Base-by-base conservation (phyloP, 2,329 filamentous ascomycete genomes). In the Botrytis tulipae region DNA sequence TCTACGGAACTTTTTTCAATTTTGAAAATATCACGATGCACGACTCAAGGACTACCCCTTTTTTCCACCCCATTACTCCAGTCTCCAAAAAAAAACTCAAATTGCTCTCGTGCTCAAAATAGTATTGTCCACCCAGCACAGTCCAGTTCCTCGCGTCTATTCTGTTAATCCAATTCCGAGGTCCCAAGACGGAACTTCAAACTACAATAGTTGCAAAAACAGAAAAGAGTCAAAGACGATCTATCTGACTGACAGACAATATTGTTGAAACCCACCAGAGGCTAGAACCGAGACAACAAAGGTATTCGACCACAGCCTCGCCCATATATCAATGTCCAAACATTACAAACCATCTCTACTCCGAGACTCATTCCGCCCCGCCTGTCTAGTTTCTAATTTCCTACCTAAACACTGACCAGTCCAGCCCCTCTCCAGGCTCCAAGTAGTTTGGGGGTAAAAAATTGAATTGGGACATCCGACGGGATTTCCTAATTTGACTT, bases 291-390 rank as follows among this genome's bases (percentile, higher is more conserved):
- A 73, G 61, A 71, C 40, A 71, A 57, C 14, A 44, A n/a, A 25
- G 42, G 44, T 32, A 29, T 63, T 71, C 59, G 22, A 73, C 32
- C 59, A 60, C 57, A 73, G 72, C 72, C 72, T 73, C 67, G 71
- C 44, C 60, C 72, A 63, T 70, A 46, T 46, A 65, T 62, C 72
- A 35, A 73, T 51, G 60, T 71, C 61, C 40, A 65, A 65, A 71
- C 69, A 65, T 71, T 57, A 68, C 18, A 68, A 68, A 57, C 66
- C 66, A 57, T 57, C 48, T 42, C 25, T 35, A 22, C 29, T 46
- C 42, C 42, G 62, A 66, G 62, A 66, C 42, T 51, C 65, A 68
- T 37, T 57, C 46, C 46, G 48, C 46, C 48, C 65, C 65, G 65
- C 25, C 65, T 29, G 25, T 54, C 46, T 54, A 54, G 35, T 54